phyloP scores from a whole-genome alignment of 495 filamentous ascomycete genomes.

The Penicillium diatomitis region DNA sequence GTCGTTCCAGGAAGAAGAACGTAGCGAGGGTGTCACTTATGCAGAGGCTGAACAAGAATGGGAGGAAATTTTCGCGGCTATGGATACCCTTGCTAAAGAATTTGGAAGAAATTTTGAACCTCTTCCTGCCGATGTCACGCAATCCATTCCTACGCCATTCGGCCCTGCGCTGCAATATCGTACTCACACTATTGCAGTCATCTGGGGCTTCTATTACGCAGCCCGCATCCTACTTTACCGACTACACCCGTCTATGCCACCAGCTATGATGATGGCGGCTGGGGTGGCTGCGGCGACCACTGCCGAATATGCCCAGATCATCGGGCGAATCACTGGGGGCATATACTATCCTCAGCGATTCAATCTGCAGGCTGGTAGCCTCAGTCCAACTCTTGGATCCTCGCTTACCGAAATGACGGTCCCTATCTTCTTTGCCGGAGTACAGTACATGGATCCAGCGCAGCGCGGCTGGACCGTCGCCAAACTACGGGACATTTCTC shows the following conservation, averaged over 20 bases:
- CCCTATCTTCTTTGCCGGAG: slow-evolving; percentile 73
- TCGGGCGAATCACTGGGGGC: slow-evolving; percentile 76
- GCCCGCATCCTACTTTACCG: slow-evolving; percentile 69
- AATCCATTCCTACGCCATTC: slow-evolving; percentile 62
- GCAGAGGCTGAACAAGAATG: slow-evolving; percentile 69
- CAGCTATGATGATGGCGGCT: slow-evolving; percentile 78
- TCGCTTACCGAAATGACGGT: slow-evolving; percentile 73
- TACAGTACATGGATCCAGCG: slow-evolving; percentile 62
- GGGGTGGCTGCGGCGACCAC: slow-evolving; percentile 64
- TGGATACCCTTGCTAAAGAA: slow-evolving; percentile 51
- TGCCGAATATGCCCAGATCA: slow-evolving; percentile 55
- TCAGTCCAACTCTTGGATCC: slow-evolving; percentile 74
- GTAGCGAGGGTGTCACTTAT: slow-evolving; percentile 53
- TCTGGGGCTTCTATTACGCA: slow-evolving; percentile 80
- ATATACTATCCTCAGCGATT: slow-evolving; percentile 57
- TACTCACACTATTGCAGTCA: slow-evolving; percentile 72
- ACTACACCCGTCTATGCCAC: slow-evolving; percentile 81
- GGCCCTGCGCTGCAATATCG: slow-evolving; percentile 76
- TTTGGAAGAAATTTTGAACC: slow-evolving; percentile 73
- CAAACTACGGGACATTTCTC: slow-evolving; percentile 63
- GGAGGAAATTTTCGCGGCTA: slow-evolving; percentile 62
- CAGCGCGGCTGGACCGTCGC: slow-evolving; percentile 72
- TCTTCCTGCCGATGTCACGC: slow-evolving; percentile 60
- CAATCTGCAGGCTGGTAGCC: slow-evolving; percentile 40
- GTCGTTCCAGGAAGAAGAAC: slow-evolving; percentile 25